A percentile compares a stretch with the other conserved stretches of the same genome.
Conservation (phyloP, 164 flowering plant species). For the Stephania japonica region DNA sequence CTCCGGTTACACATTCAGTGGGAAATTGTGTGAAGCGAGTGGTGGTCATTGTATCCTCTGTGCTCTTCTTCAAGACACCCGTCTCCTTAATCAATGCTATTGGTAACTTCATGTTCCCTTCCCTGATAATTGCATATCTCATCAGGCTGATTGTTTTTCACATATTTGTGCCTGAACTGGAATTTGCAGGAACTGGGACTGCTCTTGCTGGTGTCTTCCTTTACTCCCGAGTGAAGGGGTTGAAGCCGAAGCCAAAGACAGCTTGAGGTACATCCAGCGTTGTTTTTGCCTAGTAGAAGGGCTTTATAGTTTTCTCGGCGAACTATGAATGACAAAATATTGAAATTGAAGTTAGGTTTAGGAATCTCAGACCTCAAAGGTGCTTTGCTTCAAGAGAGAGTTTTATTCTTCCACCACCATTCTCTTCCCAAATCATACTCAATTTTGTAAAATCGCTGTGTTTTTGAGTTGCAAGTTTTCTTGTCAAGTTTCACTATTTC, state of each 20-base stretch:
- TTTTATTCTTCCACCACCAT: neutral
- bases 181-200: slow-evolving; percentile 70
- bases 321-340: neutral
- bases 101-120: slow-evolving; percentile 37
- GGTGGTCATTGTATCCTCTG: slow-evolving; percentile 87
- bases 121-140: neutral
- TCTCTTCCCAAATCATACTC: too few relatives aligned
- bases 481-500: too few relatives aligned
- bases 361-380: neutral
- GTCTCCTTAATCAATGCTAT: slow-evolving; percentile 68
- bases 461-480: too few relatives aligned
- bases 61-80: slow-evolving; percentile 81
- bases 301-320: neutral
- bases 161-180: neutral
- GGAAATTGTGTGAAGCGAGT: slow-evolving; percentile 97
- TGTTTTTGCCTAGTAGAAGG: neutral
- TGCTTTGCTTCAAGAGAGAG: neutral
- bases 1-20: slow-evolving; percentile 95
- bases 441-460: too few relatives aligned
- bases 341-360: neutral
- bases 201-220: slow-evolving; percentile 94
- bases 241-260: slow-evolving; percentile 67
- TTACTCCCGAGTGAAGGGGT: slow-evolving; percentile 78
- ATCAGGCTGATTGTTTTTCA: neutral
- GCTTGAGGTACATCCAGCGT: slow-evolving; percentile 22